A percentile compares a stretch with the other conserved stretches of the same genome.
Evolutionary conservation across 805 yeast species (phyloP).

Genomic region (Ogataea kodamae): DNA sequence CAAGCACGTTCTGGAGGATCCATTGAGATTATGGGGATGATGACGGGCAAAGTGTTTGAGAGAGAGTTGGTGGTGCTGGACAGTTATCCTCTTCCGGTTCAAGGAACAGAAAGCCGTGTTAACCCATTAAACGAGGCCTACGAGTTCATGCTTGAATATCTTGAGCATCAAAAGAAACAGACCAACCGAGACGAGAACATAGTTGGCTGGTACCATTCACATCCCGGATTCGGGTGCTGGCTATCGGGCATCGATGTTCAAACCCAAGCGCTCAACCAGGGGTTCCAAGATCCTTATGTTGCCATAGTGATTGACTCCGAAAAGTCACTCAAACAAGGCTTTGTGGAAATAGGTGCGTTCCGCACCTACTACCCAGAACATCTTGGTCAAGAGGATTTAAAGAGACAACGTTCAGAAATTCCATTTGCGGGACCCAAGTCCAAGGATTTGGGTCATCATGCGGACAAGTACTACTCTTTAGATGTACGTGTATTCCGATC

Average conservation of each 20-base stretch:
- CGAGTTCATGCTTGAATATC: slow-evolving; percentile 88
- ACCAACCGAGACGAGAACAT: slow-evolving; percentile 59
- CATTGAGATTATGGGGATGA: slow-evolving; percentile 93
- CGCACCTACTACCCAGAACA: slow-evolving; percentile 50
- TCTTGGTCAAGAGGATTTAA: slow-evolving; percentile 6
- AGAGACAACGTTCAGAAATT: slow-evolving; percentile 10
- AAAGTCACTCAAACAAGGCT: slow-evolving; percentile 56
- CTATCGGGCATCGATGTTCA: slow-evolving; percentile 88
- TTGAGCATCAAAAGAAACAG: slow-evolving; percentile 49
- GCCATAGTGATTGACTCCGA: slow-evolving; percentile 88
- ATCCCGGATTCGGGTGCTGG: slow-evolving; percentile 98
- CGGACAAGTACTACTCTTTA: slow-evolving; percentile 64
- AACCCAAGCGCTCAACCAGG: slow-evolving; percentile 82
- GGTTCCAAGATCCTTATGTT: slow-evolving; percentile 85
- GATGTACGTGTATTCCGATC: slow-evolving; percentile 58
- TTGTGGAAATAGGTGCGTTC: slow-evolving; percentile 84
- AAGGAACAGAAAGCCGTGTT: slow-evolving; percentile 93
- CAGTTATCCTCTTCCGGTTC: slow-evolving; percentile 84
- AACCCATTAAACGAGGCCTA: slow-evolving; percentile 93
- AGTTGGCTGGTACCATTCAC: slow-evolving; percentile 97
- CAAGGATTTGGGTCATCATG: slow-evolving; percentile 68
- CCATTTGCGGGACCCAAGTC: slow-evolving; percentile 48
- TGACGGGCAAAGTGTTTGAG: slow-evolving; percentile 68
- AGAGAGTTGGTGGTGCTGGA: slow-evolving; percentile 68
- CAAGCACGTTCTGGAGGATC: slow-evolving; percentile 84